Evolutionary conservation across 2,329 filamentous ascomycete genomes (phyloP).

Genomic region (Huntiella bhutanensis): DNA sequence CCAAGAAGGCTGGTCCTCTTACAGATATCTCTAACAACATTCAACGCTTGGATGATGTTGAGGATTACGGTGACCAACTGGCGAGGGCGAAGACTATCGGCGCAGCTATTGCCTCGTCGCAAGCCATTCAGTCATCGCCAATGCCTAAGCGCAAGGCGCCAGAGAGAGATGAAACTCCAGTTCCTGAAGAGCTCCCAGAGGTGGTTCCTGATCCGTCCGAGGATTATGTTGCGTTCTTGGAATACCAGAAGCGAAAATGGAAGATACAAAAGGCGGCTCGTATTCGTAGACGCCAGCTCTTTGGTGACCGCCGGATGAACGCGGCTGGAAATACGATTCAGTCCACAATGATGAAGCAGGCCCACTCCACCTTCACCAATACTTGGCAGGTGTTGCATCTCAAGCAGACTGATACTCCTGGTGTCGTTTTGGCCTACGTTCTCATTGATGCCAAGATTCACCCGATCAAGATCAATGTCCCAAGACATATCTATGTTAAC

Average conservation of each 20-base stretch:
- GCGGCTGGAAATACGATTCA: constrained; percentile 34
- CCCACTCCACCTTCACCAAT: constrained; percentile 71
- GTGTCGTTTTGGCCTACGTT: constrained; percentile 73
- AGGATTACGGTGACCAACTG: constrained; percentile 54
- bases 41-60: constrained; percentile 47
- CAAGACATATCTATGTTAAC: constrained; percentile 78
- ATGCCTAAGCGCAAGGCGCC: constrained; percentile 56
- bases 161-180: constrained; percentile 27
- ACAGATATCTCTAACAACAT: constrained; percentile 49
- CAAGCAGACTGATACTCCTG: constrained; percentile 61
- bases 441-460: constrained; percentile 90
- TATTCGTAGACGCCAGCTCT: constrained; percentile 68
- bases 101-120: constrained; percentile 36
- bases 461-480: constrained; percentile 70
- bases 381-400: constrained; percentile 93
- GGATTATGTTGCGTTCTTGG: constrained; percentile 72
- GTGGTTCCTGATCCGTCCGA: constrained; percentile 57
- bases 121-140: constrained; percentile 21
- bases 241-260: constrained; percentile 98
- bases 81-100: constrained; percentile 43
- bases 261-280: constrained; percentile 89
- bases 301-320: constrained; percentile 56
- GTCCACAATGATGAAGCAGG: constrained; percentile 72
- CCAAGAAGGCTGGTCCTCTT: constrained; percentile 43
- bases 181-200: constrained; percentile 56